Base-by-base conservation (phyloP, 495 filamentous ascomycete species). In the Hypoxylon fuscum region DNA sequence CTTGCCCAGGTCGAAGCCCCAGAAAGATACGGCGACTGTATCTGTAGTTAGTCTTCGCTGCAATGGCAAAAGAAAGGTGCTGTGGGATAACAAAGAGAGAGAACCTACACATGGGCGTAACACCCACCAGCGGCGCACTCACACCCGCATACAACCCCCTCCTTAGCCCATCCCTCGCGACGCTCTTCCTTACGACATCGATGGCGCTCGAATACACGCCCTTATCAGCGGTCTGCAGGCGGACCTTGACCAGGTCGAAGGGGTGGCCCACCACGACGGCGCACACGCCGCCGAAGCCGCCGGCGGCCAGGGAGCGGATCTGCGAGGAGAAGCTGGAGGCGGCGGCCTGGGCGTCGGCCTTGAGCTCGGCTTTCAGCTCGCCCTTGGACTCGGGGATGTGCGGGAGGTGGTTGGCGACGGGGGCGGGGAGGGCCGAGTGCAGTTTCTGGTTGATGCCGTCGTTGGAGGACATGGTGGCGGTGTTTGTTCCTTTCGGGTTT, bases 1-100 rank as follows among this genome's bases (percentile, higher is more conserved):
- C 77, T 99, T 97, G 76, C 95, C 96, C 49, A 97, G 79, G 74
- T 96, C 95, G 77, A 97, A 99, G 64, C 95, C 95, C 91, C 95
- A 98, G 84, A 98, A 98, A 72, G 92, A 96, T 43, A 98, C 93
- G 69, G 95, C 95, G 77, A 98, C 93, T 97, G 54, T 42, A 32
- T 2, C 3, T 0, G 3, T 20, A 52, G 57, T 68, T 42, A 54
- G 64, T 48, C 18, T 2, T 14, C 8, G 10, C 18, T 15, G 43
- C 11, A 21, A 14, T 5, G 25, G 37, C 50, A 12, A 5, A 43
- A 49, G 44, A 38, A 2, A 46, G 3, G 38, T 21, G 17, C 27
- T 23, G 31, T 4, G 12, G 38, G 35, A 18, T 54, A 32, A 2
- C 46, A 20, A 27, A 34, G 10, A 55, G 11, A 42, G 3, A 27